Percentiles rank a stretch among this genome's conserved stretches.
Evolutionary conservation across 129 eudicot genomes (phyloP).

Genomic region (Kitagawia praeruptora): DNA sequence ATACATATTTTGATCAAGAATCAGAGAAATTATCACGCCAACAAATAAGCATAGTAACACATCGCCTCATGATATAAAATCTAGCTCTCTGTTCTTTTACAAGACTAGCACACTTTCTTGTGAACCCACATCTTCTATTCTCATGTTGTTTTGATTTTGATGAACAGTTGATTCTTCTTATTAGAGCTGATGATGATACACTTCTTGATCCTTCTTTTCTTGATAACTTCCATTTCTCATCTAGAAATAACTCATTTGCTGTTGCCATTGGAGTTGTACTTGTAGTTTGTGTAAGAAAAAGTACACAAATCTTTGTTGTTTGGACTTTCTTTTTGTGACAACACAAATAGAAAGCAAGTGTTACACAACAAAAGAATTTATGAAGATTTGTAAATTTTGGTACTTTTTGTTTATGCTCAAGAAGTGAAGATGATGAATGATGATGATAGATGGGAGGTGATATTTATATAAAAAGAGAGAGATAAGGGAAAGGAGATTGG

Average conservation of each 20-base stretch:
- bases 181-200: background rate
- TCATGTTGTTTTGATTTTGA: background rate
- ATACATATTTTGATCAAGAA: slow-evolving; percentile 21
- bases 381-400: background rate
- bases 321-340: too few relatives aligned
- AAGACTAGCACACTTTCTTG: slow-evolving; percentile 57
- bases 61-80: slow-evolving; percentile 69
- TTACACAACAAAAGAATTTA: too few relatives aligned
- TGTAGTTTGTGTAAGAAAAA: too few relatives aligned
- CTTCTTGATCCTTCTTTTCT: slow-evolving; percentile 36
- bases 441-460: background rate
- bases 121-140: slow-evolving; percentile 47
- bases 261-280: slow-evolving; percentile 4
- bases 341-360: too few relatives aligned
- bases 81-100: slow-evolving; percentile 80
- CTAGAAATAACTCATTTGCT: slow-evolving; percentile 21
- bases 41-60: slow-evolving; percentile 73
- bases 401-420: background rate
- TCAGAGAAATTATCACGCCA: slow-evolving; percentile 63
- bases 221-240: slow-evolving; percentile 59
- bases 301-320: too few relatives aligned
- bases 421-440: background rate
- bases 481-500: slow-evolving; percentile 5
- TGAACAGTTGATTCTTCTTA: background rate
- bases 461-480: too few relatives aligned